Evolutionary conservation across 176 grass and related monocot genomes (phyloP).

Genomic region (Aegilops tauschii): DNA sequence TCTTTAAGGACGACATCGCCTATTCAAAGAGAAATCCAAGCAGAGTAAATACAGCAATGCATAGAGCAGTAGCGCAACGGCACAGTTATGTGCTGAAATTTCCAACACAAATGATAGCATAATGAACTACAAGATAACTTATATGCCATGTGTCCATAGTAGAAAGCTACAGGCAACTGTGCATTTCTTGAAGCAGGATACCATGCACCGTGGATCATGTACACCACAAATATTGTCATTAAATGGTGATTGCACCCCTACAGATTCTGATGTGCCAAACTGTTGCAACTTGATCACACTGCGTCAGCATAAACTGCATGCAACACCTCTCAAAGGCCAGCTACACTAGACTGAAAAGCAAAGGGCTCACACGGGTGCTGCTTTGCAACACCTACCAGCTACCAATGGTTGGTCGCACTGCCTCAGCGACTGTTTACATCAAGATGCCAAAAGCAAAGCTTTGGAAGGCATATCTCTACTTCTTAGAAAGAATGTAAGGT

Average conservation of each 20-base stretch:
- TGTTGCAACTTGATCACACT: not conserved
- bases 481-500: no score
- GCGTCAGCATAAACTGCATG: not conserved
- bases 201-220: not conserved
- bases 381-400: not conserved
- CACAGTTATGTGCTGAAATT: constrained; percentile 5
- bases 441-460: not conserved
- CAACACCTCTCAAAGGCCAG: not conserved
- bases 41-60: constrained; percentile 28
- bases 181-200: not conserved
- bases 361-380: not conserved
- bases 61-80: not conserved
- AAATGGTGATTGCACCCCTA: not conserved
- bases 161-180: not conserved
- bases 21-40: constrained; percentile 40
- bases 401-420: not conserved
- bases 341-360: not conserved
- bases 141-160: constrained; percentile 1
- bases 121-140: not conserved
- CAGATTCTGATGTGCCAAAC: not conserved
- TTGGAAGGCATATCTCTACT: not conserved
- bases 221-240: not conserved
- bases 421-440: not conserved
- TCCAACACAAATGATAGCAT: constrained; percentile 20
- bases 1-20: constrained; percentile 99